A percentile compares a stretch with the other conserved stretches of the same genome.
These are phyloP conservation scores for Trichoderma breve DNA, from an alignment of 2,329 filamentous ascomycete genomes.

Conservation along the genomic window DNA sequence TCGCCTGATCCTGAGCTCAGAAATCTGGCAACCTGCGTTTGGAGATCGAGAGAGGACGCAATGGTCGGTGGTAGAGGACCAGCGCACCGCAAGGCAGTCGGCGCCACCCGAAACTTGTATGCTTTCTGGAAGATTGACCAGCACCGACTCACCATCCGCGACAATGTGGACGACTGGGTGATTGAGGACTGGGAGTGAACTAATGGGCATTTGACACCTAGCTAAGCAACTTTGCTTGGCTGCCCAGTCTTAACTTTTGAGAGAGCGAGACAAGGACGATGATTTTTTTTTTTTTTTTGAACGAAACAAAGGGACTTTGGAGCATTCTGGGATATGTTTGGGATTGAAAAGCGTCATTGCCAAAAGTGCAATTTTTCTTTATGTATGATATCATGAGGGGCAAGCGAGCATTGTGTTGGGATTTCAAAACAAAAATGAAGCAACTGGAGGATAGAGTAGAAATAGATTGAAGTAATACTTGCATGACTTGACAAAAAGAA, in stretches of 20 bases:
- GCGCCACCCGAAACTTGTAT: constrained; percentile 61
- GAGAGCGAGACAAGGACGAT: not conserved
- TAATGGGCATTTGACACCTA: not conserved
- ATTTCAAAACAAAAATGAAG: not conserved
- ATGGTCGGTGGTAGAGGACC: constrained; percentile 57
- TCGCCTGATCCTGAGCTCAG: constrained; percentile 63
- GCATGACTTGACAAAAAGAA: not conserved
- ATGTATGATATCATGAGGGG: constrained; percentile 4
- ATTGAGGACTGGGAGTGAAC: constrained; percentile 53
- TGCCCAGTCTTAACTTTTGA: not conserved
- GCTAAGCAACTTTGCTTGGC: constrained; percentile 18
- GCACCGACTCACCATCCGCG: constrained; percentile 64
- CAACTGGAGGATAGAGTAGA: constrained; percentile 13
- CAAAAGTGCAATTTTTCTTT: not conserved
- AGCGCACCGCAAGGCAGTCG: constrained; percentile 64
- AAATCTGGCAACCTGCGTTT: constrained; percentile 80
- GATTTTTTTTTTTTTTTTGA: not conserved
- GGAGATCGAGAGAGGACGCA: constrained; percentile 60
- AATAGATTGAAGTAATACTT: constrained; percentile 14
- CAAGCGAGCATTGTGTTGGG: constrained; percentile 13
- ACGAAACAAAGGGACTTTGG: not conserved
- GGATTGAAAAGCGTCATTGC: not conserved
- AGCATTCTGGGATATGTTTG: constrained; percentile 8
- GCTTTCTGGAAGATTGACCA: constrained; percentile 70
- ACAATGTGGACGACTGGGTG: constrained; percentile 63